Evolutionary conservation across 176 grass and related monocot species (phyloP).

Genomic region (Saccharum officinarum): DNA sequence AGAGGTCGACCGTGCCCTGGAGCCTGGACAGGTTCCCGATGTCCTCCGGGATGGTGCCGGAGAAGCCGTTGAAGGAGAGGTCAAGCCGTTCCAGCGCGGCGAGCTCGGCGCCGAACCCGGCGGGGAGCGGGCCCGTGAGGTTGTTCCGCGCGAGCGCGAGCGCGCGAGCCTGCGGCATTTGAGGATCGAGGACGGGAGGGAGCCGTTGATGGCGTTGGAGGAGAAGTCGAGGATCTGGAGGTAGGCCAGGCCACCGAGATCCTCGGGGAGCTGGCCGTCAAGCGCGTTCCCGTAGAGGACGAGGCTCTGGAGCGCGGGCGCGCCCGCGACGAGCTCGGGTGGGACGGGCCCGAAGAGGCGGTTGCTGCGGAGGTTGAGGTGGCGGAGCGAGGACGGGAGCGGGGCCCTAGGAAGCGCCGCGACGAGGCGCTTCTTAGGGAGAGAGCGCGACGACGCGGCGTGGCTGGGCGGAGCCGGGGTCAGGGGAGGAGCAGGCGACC

Average conservation of each 20-base stretch:
- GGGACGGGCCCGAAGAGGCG: slow-evolving; percentile 58
- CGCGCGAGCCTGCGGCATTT: slow-evolving; percentile 74
- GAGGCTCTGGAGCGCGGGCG: slow-evolving; percentile 63
- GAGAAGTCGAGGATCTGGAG: slow-evolving; percentile 92
- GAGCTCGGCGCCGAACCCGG: slow-evolving; percentile 46
- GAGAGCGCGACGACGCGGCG: slow-evolving; percentile 63
- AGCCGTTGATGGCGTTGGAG: slow-evolving; percentile 64
- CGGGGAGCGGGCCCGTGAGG: slow-evolving; percentile 53
- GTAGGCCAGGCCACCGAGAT: slow-evolving; percentile 63
- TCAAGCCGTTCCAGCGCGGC: slow-evolving; percentile 69
- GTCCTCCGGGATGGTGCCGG: slow-evolving; percentile 57
- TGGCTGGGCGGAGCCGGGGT: not conserved
- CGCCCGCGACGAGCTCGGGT: slow-evolving; percentile 26
- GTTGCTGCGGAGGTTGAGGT: slow-evolving; percentile 84
- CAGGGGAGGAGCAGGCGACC: slow-evolving; percentile 46
- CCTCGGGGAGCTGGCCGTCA: slow-evolving; percentile 49
- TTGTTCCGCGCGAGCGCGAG: slow-evolving; percentile 66
- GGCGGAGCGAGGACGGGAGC: slow-evolving; percentile 62
- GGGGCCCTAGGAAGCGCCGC: slow-evolving; percentile 50
- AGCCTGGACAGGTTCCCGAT: slow-evolving; percentile 74
- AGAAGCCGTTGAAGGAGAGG: slow-evolving; percentile 75
- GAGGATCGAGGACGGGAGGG: slow-evolving; percentile 58
- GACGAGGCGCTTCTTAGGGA: slow-evolving; percentile 65
- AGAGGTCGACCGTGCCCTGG: slow-evolving; percentile 79
- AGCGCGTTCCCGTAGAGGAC: slow-evolving; percentile 85